A percentile compares a stretch with the other conserved stretches of the same genome.
phyloP scores from a whole-genome alignment of 139 green algal species.

The Choricystis sp. region DNA sequence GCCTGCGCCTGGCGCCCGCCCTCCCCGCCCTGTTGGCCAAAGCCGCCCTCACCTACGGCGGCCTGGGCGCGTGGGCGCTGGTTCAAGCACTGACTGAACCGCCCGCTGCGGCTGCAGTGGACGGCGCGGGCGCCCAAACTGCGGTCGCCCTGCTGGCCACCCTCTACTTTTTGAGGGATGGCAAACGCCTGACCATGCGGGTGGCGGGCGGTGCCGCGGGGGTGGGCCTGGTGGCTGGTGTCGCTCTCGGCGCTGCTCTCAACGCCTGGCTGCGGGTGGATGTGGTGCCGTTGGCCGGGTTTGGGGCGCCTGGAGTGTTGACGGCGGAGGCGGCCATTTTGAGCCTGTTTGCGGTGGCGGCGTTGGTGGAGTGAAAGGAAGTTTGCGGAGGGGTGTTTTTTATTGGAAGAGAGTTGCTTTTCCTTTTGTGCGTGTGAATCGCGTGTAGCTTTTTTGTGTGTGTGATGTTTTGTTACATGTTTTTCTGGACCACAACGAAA shows the following conservation, averaged over 20 bases:
- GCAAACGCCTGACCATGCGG: not conserved
- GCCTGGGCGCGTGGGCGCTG: not conserved
- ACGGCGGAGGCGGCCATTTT: not conserved
- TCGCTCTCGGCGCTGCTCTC: not conserved
- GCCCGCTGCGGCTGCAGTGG: no score
- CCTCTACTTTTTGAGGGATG: not conserved
- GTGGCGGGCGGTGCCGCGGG: not conserved
- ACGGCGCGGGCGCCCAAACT: not conserved
- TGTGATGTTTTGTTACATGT: not conserved
- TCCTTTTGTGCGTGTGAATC: not conserved
- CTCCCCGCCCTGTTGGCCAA: not conserved
- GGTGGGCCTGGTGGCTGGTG: not conserved
- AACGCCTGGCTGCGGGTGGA: not conserved
- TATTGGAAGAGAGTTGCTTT: not conserved
- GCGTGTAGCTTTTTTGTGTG: not conserved
- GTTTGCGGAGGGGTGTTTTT: not conserved
- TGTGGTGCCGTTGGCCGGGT: not conserved
- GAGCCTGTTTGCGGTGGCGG: not conserved
- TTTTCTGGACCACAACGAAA: no score
- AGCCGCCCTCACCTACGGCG: not conserved
- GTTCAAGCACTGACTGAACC: not conserved
- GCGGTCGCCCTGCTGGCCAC: not conserved
- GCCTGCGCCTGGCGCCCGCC: not conserved
- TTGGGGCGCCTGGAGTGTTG: not conserved
- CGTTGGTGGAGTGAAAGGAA: not conserved